Base-by-base conservation (phyloP, 306 rosid genomes). In the Trichosanthes cucumerina region DNA sequence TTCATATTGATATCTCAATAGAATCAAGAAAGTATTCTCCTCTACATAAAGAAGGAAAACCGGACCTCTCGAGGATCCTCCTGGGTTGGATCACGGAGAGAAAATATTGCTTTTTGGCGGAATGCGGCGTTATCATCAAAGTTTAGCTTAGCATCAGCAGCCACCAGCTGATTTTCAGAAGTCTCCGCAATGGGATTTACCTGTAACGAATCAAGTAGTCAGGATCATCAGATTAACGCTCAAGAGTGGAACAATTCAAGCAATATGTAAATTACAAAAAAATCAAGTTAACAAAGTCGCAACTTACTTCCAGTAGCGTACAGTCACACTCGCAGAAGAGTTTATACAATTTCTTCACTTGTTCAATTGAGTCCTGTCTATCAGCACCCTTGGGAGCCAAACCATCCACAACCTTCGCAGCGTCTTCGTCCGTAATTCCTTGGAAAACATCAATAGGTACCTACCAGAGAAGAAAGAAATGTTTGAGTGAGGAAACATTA, bases 41-140 rank as follows among this genome's bases (percentile, higher is more conserved):
- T 39, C 13, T 7, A 54, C 60, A 33, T 52, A 63, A 71, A 56
- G 75, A 19, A 56, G 11, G 54, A 34, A 31, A 82, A 57, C 34
- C 46, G 73, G 64, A 95, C 99, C 99, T 95, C 99, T 81, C 99
- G 92, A 24, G 99, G 97, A 90, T 95, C 99, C 88, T 95, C 99
- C 78, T 95, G 99, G 0, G 97, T 81, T 70, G 99, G 91, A 86
- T 95, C 98, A 78, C 99, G 99, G 33, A 95, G 96, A 73, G 93
- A 34, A 52, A 95, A 95, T 81, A 92, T 88, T 76, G 87, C 96
- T 85, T 96, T 92, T 83, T 82, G 97, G 44, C 97, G 99, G 81
- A 80, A 95, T 23, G 96, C 97, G 44, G 99, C 99, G 88, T 92
- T 96, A 76, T 96, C 98, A 71, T 96, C 99, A 85, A 96, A 96